Base-by-base conservation (phyloP, 345 rosid species). In the Kernera saxatilis region DNA sequence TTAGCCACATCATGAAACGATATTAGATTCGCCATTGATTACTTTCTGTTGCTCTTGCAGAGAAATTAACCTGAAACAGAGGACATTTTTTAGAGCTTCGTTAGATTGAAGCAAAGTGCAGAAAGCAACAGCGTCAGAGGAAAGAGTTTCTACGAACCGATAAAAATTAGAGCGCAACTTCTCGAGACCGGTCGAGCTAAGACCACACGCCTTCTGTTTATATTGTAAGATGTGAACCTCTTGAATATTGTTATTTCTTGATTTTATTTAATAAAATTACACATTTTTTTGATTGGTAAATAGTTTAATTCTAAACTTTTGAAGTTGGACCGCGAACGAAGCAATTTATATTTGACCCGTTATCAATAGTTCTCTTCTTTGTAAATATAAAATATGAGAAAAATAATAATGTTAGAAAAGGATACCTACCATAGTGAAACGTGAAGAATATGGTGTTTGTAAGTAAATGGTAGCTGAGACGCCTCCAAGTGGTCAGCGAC, bases 1-100 rank as follows among this genome's bases (percentile, higher is more conserved):
- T 85, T 84, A 19, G 64, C 71, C 2, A 86, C 64, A 17, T 90
- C 90, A 22, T 81, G 84, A 56, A 84, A 83, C 29, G 73, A 63
- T 44, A 74, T 64, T 17, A 80, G 72, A 57, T 77, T 77, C 23
- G 70, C 83, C 85, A 82, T 82, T 36, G 32, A 17, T 63, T 2
- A 69, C 60, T 49, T 36, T 17, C 2, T 21, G 36, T 5, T 26
- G 39, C 37, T 44, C 64, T 63, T 23, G 22, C 15, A 5, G 23
- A 25, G 0, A 15, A n/a, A 17, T 64, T 9, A 26, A 45, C 71
- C 65, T 73, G 51, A 72, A 35, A 26, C 32, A 55, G 65, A 45
- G 33, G 37, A 8, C 3, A 7, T 50, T 39, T 4, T 30, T 2
- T 14, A 40, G 1, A 55, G 52, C 12, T 35, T 15, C 22, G 29